A percentile compares a stretch with the other conserved stretches of the same genome.
Conservation (phyloP, 495 filamentous ascomycete species). For the Usnea hakonensis region DNA sequence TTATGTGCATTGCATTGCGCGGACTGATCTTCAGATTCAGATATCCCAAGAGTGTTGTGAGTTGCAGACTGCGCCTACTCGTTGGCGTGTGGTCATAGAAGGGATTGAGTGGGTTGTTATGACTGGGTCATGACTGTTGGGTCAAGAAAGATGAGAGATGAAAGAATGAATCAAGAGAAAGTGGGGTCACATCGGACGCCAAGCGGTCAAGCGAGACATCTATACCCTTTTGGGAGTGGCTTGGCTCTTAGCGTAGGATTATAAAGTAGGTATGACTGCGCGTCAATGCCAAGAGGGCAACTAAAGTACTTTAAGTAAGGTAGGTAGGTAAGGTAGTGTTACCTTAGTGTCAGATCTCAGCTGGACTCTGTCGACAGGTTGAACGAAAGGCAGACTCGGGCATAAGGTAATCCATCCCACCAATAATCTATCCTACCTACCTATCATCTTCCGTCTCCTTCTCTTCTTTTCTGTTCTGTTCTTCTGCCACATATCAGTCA, state of each 20-base stretch:
- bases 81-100: too few relatives aligned
- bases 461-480: too few relatives aligned
- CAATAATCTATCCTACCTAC: background rate
- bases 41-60: too few relatives aligned
- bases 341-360: too few relatives aligned
- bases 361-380: background rate
- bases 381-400: background rate
- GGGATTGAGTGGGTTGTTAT: too few relatives aligned
- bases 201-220: background rate
- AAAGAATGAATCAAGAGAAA: background rate
- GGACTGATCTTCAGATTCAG: too few relatives aligned
- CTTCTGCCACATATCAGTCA: background rate
- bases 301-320: too few relatives aligned
- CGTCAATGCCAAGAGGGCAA: conserved; percentile 1
- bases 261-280: background rate
- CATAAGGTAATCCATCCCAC: background rate
- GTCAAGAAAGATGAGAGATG: background rate
- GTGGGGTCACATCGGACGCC: background rate
- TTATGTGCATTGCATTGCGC: too few relatives aligned
- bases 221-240: background rate
- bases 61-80: too few relatives aligned
- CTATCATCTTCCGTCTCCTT: too few relatives aligned
- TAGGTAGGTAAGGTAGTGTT: too few relatives aligned
- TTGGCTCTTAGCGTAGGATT: background rate
- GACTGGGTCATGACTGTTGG: too few relatives aligned